Evolutionary conservation across 148 eudicot genomes (phyloP), one percentile per base, ranked within the genome.

Genomic region (Suaeda aralocaspica): DNA sequence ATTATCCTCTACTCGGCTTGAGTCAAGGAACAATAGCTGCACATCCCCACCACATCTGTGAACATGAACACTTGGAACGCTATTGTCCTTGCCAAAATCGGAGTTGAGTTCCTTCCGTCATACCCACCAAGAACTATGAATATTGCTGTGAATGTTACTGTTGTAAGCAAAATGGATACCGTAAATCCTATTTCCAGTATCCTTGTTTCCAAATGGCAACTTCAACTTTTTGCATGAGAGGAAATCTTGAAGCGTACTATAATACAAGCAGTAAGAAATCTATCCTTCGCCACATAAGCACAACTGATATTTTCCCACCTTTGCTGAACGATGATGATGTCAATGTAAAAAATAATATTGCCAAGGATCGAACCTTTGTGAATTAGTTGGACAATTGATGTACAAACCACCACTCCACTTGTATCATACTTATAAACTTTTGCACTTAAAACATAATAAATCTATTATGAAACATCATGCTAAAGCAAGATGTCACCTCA

Each of bases 121-220:
- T 18, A 67, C 4, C 70, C 70, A 0, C 70, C 70, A 5, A 44
- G 58, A 1, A 67, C 45, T 0, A 44, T 50, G 8, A 67, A 67
- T 8, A 44, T 59, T 11, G 70, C 70, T 2, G 59, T 34, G 7
- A 67, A 67, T 49, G 70, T 50, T 10, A 67, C 21, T 10, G 70
- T 67, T 18, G 70, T 19, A 2, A 66, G 15, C 19, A 66, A 21
- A 22, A 11, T 3, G 34, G 7, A 64, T 4, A 11, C 42, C 19
- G 8, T 24, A 28, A 9, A 48, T 13, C 14, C 51, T 48, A 9
- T 14, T 48, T 12, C 51, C 51, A 4, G 16, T n/a, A 1, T 14
- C 14, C 51, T 14, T 9, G 14, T 14, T 14, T 15, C 16, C 51
- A 48, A 13, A 14, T 48, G 51, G 51, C 19, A 48, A 14, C 14